Evolutionary conservation across 345 rosid genomes (phyloP).

Genomic region (Hevea brasiliensis): DNA sequence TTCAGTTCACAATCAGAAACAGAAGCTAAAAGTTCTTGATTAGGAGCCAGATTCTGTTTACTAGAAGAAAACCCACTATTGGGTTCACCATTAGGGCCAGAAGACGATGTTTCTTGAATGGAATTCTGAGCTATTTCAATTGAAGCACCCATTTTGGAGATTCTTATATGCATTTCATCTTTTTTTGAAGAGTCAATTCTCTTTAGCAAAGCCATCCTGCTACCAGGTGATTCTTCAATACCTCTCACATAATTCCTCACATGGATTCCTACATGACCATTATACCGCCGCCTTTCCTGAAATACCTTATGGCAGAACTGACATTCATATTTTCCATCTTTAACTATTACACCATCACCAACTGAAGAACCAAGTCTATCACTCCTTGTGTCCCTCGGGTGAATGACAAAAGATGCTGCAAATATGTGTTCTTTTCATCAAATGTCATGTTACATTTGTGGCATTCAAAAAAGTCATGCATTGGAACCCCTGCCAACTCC

Average conservation of each 20-base stretch:
- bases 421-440: constrained; percentile 60
- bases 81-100: constrained; percentile 31
- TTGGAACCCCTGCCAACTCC: constrained; percentile 58
- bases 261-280: constrained; percentile 73
- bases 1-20: constrained; percentile 37
- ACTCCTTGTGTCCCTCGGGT: constrained; percentile 62
- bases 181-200: constrained; percentile 32
- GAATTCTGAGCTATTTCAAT: constrained; percentile 85
- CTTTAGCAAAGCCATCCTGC: constrained; percentile 31
- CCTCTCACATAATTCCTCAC: constrained; percentile 68
- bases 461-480: constrained; percentile 61
- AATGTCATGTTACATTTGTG: constrained; percentile 66
- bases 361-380: constrained; percentile 68
- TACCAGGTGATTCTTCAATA: constrained; percentile 52
- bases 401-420: constrained; percentile 71
- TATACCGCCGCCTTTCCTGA: constrained; percentile 63
- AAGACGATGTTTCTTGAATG: constrained; percentile 45
- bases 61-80: constrained; percentile 25
- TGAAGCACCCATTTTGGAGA: constrained; percentile 79
- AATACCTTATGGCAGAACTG: constrained; percentile 79
- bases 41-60: constrained; percentile 29
- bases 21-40: constrained; percentile 33
- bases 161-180: constrained; percentile 43
- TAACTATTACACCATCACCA: constrained; percentile 71
- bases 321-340: constrained; percentile 76